phyloP scores from a whole-genome alignment of 768 basidiomycete genomes.

The Lentinula lateritia region DNA sequence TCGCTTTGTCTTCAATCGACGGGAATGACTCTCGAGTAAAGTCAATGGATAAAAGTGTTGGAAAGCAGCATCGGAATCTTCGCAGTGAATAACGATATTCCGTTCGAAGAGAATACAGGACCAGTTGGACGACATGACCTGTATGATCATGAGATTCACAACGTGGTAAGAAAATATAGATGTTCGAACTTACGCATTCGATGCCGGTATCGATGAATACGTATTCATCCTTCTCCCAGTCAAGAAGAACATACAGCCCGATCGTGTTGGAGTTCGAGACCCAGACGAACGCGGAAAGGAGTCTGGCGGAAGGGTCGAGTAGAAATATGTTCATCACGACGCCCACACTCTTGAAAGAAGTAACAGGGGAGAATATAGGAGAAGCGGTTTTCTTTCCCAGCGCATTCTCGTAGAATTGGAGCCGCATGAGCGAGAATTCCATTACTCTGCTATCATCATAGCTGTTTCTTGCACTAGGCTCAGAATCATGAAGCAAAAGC shows the following conservation, averaged over 20 bases:
- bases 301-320: conserved; percentile 54
- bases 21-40: conserved; percentile 29
- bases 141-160: not conserved
- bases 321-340: conserved; percentile 77
- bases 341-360: conserved; percentile 58
- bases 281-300: conserved; percentile 71
- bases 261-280: conserved; percentile 46
- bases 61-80: conserved; percentile 58
- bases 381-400: conserved; percentile 22
- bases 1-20: conserved; percentile 12
- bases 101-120: conserved; percentile 63
- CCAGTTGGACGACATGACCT: conserved; percentile 72
- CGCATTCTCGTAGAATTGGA: conserved; percentile 50
- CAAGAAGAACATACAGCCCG: conserved; percentile 58
- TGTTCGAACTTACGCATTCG: conserved; percentile 51
- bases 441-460: conserved; percentile 60
- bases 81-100: conserved; percentile 70
- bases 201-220: conserved; percentile 73
- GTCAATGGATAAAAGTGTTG: conserved; percentile 66
- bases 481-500: not conserved
- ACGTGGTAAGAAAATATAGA: not conserved
- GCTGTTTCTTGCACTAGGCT: conserved; percentile 21
- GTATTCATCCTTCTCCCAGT: conserved; percentile 63
- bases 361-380: conserved; percentile 55
- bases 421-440: conserved; percentile 68